phyloP scores from a whole-genome alignment of 2,329 filamentous ascomycete species.

The Botrytis galanthina region DNA sequence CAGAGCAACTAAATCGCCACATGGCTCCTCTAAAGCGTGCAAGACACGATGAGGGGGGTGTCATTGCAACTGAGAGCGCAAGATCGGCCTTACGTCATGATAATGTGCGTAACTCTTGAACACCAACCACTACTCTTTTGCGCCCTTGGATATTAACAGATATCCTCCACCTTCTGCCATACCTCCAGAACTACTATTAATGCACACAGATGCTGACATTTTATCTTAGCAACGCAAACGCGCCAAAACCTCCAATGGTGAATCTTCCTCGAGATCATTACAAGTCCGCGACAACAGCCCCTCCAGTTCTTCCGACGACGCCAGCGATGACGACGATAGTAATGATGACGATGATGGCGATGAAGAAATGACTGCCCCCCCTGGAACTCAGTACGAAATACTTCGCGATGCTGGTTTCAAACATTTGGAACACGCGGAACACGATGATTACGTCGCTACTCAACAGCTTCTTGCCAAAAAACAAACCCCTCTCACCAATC shows the following conservation, averaged over 20 bases:
- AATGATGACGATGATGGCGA: constrained; percentile 34
- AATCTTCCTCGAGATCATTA: constrained; percentile 26
- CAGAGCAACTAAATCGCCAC: not conserved
- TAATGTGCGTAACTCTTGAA: constrained; percentile 15
- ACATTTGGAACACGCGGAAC: constrained; percentile 55
- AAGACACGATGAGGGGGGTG: constrained; percentile 38
- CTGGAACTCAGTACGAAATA: constrained; percentile 60
- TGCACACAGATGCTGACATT: constrained; percentile 16
- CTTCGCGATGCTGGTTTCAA: constrained; percentile 58
- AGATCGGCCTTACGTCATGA: constrained; percentile 32
- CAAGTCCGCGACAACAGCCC: constrained; percentile 24
- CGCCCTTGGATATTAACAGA: not conserved
- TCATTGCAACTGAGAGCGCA: constrained; percentile 36
- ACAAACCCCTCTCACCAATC: constrained; percentile 61
- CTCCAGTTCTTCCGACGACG: constrained; percentile 32
- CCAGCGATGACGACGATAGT: constrained; percentile 36
- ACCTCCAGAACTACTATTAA: not conserved
- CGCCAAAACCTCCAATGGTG: constrained; percentile 39
- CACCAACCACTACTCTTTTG: not conserved
- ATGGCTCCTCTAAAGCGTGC: constrained; percentile 47
- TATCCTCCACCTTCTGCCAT: not conserved
- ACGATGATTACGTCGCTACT: constrained; percentile 63
- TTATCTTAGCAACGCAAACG: constrained; percentile 43
- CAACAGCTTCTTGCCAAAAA: constrained; percentile 51
- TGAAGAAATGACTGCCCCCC: constrained; percentile 26